Evolutionary conservation across 2,329 filamentous ascomycete species (phyloP).

Genomic region (Aphanocladium album): DNA sequence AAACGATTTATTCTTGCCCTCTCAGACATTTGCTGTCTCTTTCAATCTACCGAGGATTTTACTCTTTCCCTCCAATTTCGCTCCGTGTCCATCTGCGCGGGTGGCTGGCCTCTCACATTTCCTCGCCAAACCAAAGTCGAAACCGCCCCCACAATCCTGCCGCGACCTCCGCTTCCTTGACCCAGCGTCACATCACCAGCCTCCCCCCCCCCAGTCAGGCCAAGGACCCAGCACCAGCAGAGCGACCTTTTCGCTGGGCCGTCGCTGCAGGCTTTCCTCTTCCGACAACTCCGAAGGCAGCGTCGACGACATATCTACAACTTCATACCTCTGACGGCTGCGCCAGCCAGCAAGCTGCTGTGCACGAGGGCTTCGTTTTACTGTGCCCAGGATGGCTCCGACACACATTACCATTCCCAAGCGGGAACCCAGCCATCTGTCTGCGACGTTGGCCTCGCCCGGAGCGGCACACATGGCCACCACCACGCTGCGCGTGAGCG

Average conservation of each 20-base stretch:
- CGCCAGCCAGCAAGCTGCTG: constrained; percentile 8
- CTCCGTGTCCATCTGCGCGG: background rate
- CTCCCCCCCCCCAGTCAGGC: background rate
- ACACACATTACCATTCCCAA: constrained; percentile 43
- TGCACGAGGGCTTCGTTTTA: background rate
- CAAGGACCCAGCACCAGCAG: background rate
- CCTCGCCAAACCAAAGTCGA: background rate
- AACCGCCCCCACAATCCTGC: constrained; percentile 9
- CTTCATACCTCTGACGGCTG: background rate
- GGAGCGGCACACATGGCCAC: constrained; percentile 65
- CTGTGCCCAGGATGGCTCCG: constrained; percentile 43
- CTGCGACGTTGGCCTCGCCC: constrained; percentile 15
- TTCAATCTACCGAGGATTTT: background rate
- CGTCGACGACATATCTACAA: too few species aligned
- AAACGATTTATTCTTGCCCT: too few species aligned
- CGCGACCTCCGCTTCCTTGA: background rate
- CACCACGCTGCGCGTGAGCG: constrained; percentile 84
- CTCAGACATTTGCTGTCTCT: too few species aligned
- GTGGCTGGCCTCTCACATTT: background rate
- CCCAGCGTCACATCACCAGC: background rate
- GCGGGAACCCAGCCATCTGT: constrained; percentile 28
- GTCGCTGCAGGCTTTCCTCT: background rate
- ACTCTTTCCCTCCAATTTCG: background rate
- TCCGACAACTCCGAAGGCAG: too few species aligned
- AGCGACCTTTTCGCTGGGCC: background rate